Conservation (phyloP, 352 stramenopile genomes). For the Globisporangium splendens region DNA sequence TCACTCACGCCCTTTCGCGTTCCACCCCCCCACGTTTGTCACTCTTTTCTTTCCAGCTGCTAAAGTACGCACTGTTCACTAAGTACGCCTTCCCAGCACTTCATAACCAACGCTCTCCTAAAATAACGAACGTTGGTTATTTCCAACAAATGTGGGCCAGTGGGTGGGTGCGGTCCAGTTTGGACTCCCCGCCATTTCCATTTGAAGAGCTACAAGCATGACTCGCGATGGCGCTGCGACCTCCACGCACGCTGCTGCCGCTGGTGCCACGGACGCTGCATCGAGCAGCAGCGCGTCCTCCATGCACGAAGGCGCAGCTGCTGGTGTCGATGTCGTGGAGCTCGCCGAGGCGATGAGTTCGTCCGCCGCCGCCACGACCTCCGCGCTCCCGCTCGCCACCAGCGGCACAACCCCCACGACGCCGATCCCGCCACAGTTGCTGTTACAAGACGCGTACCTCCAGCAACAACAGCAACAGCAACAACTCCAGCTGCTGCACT, state of each 20-base stretch:
- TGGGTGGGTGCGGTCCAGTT: constrained; percentile 9
- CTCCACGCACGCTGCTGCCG: background rate
- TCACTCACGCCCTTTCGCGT: constrained; percentile 3
- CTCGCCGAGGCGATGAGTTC: background rate
- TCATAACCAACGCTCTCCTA: background rate
- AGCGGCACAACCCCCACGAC: too few species aligned
- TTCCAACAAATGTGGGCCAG: background rate
- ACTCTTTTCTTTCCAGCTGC: background rate
- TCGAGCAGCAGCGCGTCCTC: background rate
- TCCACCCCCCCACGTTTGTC: background rate
- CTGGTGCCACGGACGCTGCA: background rate
- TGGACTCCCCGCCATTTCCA: background rate
- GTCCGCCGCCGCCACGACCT: background rate
- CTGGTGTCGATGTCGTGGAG: background rate
- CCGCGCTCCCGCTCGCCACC: too few species aligned
- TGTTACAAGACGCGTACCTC: background rate
- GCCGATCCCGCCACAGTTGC: background rate
- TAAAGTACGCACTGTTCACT: too few species aligned
- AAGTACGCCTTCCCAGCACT: too few species aligned
- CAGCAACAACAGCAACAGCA: background rate
- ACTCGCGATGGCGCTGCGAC: background rate
- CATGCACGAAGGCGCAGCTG: background rate
- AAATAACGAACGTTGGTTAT: constrained; percentile 1
- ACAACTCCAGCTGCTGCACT: background rate
- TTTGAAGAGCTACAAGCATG: constrained; percentile 10